Evolutionary conservation across 2,329 filamentous ascomycete genomes (phyloP).

Genomic region (Alternaria incomplexa): DNA sequence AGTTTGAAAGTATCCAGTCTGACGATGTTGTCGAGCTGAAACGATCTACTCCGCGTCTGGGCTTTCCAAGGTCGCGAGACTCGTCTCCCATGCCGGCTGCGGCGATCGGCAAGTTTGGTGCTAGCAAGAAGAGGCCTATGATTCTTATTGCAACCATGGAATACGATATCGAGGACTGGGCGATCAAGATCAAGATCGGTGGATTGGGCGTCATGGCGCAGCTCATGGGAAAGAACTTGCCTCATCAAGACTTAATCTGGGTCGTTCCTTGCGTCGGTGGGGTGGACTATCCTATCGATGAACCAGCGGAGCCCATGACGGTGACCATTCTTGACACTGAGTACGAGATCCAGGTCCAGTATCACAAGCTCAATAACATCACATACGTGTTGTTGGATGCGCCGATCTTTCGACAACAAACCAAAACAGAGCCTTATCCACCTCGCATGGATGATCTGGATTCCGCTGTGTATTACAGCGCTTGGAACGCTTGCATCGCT

Average conservation of each 20-base stretch:
- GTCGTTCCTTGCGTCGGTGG: not conserved
- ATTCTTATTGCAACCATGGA: not conserved
- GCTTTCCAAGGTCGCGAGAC: not conserved
- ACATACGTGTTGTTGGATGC: constrained; percentile 72
- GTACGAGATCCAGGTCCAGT: constrained; percentile 69
- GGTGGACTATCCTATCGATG: not conserved
- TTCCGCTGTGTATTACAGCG: constrained; percentile 71
- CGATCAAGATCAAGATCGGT: not conserved
- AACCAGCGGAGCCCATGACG: constrained; percentile 64
- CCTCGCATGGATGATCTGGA: constrained; percentile 74
- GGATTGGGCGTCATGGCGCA: not conserved
- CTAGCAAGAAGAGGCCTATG: not conserved
- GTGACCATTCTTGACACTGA: constrained; percentile 66
- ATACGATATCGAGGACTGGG: not conserved
- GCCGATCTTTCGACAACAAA: constrained; percentile 52
- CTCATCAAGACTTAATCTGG: not conserved
- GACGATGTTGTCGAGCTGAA: not conserved
- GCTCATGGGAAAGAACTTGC: not conserved
- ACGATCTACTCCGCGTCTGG: not conserved
- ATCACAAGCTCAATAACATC: constrained; percentile 68
- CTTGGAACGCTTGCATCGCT: constrained; percentile 74
- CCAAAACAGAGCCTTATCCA: not conserved
- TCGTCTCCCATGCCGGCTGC: not conserved
- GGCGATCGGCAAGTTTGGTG: not conserved
- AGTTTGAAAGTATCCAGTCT: not conserved